A percentile compares a stretch with the other conserved stretches of the same genome.
These are phyloP conservation scores for Penicillium sp. DNA, from an alignment of 2,329 filamentous ascomycete species.

Conservation along the genomic window DNA sequence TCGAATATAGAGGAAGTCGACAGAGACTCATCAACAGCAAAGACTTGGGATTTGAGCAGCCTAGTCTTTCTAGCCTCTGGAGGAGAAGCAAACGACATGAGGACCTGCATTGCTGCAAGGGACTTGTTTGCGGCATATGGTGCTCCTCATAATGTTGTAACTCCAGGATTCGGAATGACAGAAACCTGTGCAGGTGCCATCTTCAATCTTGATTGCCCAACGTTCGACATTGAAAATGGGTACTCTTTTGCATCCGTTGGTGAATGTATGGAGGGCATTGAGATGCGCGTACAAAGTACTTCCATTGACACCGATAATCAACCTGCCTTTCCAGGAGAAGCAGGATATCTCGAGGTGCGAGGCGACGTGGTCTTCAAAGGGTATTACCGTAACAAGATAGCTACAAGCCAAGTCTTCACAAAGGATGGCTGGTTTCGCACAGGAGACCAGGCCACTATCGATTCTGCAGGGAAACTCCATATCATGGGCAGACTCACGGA, in stretches of 20 bases:
- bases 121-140: conserved; percentile 19
- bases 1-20: neutral
- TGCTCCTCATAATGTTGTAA: conserved; percentile 23
- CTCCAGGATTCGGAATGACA: conserved; percentile 21
- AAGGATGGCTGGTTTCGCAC: conserved; percentile 53
- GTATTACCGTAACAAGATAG: conserved; percentile 50
- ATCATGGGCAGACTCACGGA: conserved; percentile 44
- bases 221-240: conserved; percentile 3
- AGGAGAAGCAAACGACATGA: conserved; percentile 35
- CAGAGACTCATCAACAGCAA: neutral
- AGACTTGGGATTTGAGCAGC: conserved; percentile 22
- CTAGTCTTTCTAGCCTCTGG: conserved; percentile 32
- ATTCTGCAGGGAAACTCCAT: conserved; percentile 30
- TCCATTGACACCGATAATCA: too few relatives aligned
- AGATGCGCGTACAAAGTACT: conserved; percentile 19
- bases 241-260: conserved; percentile 19
- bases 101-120: conserved; percentile 17
- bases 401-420: conserved; percentile 49
- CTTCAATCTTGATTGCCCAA: conserved; percentile 8
- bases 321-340: too few relatives aligned
- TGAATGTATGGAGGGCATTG: conserved; percentile 20
- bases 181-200: conserved; percentile 17
- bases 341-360: conserved; percentile 22
- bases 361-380: conserved; percentile 52
- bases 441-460: conserved; percentile 46